Percentiles rank a stretch among this genome's conserved stretches.
phyloP scores from a whole-genome alignment of 2,329 filamentous ascomycete species.

The Colletotrichum navitas region DNA sequence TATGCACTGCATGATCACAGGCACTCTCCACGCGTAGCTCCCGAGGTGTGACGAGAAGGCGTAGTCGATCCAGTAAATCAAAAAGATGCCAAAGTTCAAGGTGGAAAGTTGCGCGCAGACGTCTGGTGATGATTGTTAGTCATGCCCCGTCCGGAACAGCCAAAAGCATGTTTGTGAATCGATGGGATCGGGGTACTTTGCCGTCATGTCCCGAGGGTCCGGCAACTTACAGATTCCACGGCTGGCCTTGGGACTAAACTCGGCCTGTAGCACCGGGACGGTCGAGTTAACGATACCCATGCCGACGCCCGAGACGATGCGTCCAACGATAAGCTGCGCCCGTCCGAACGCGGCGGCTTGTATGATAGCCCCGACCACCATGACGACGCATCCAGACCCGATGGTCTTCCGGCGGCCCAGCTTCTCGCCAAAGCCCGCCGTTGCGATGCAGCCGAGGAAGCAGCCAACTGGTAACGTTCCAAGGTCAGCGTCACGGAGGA shows the following conservation, averaged over 20 bases:
- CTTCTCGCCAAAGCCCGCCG: conserved; percentile 56
- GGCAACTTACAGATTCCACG: conserved; percentile 50
- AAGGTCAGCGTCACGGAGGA: neutral
- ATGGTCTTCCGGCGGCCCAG: conserved; percentile 59
- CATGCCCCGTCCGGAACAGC: neutral
- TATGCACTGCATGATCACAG: conserved; percentile 57
- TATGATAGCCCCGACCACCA: conserved; percentile 59
- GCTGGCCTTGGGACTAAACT: conserved; percentile 56
- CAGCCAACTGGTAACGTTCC: conserved; percentile 45
- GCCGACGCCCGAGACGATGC: conserved; percentile 62
- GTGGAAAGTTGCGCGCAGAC: conserved; percentile 62
- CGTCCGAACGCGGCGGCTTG: conserved; percentile 58
- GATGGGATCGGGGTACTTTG: too few species aligned
- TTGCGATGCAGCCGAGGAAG: conserved; percentile 46
- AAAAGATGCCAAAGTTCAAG: conserved; percentile 60
- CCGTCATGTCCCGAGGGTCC: too few species aligned
- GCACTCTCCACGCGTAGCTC: conserved; percentile 56
- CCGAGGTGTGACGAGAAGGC: conserved; percentile 50
- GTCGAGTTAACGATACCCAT: conserved; percentile 61
- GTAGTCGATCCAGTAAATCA: conserved; percentile 62
- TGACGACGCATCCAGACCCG: conserved; percentile 55
- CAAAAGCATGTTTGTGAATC: too few species aligned
- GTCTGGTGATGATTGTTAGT: conserved; percentile 45
- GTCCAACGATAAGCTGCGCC: conserved; percentile 59
- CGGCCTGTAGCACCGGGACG: conserved; percentile 59